phyloP scores from a whole-genome alignment of 1,139 yeast genomes.

The Pichia sp. region DNA sequence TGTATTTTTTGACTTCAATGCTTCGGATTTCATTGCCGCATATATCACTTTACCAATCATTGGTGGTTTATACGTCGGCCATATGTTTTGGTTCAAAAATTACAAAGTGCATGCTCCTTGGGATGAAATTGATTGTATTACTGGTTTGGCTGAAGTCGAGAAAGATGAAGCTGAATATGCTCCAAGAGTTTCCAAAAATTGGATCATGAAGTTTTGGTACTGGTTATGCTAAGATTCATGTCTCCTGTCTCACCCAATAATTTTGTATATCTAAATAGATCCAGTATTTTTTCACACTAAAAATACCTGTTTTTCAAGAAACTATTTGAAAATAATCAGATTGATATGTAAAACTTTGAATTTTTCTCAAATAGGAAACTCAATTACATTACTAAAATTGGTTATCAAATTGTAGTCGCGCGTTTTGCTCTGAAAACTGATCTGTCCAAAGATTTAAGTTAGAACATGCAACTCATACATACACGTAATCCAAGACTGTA shows the following conservation, averaged over 20 bases:
- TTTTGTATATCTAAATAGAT: too few relatives aligned
- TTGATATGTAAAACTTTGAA: neutral
- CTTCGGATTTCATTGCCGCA: conserved; percentile 50
- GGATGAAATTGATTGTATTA: conserved; percentile 38
- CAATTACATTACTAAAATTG: neutral
- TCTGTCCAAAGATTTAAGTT: too few relatives aligned
- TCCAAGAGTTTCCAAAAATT: conserved; percentile 32
- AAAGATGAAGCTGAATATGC: conserved; percentile 33
- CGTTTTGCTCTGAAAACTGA: too few relatives aligned
- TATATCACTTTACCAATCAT: conserved; percentile 56
- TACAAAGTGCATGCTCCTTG: conserved; percentile 30
- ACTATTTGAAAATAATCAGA: neutral
- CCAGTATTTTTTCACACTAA: too few relatives aligned
- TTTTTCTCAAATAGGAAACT: neutral
- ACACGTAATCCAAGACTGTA: neutral
- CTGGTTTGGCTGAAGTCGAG: conserved; percentile 38
- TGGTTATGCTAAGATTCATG: conserved; percentile 26
- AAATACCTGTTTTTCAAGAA: neutral
- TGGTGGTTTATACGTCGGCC: conserved; percentile 37
- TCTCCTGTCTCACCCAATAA: neutral
- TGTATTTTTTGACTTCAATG: conserved; percentile 39
- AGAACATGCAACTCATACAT: too few relatives aligned
- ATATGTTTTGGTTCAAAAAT: conserved; percentile 30
- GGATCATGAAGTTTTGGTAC: conserved; percentile 33
- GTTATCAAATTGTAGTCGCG: too few relatives aligned